phyloP scores from a whole-genome alignment of 169 alveolate genomes.

The Eimeria tenella region DNA sequence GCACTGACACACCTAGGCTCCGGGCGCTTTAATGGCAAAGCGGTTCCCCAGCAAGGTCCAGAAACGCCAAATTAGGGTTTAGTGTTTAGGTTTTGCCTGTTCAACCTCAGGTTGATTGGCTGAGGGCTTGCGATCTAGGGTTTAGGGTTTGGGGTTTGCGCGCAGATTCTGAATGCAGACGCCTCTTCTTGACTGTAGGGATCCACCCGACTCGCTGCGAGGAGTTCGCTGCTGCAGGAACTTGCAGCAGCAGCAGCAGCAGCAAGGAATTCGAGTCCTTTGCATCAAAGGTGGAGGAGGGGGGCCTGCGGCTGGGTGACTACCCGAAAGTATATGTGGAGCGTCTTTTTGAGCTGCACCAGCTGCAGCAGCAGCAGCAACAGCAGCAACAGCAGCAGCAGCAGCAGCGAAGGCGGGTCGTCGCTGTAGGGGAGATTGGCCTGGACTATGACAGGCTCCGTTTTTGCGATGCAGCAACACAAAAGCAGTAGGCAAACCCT shows the following conservation, averaged over 20 bases:
- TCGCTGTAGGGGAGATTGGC: slow-evolving; percentile 93
- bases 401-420: slow-evolving; percentile 86
- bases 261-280: not conserved
- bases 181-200: slow-evolving; percentile 91
- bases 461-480: slow-evolving; percentile 88
- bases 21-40: too few species aligned
- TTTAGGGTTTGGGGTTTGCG: slow-evolving; percentile 52
- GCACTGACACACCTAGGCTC: too few species aligned
- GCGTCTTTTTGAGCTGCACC: slow-evolving; percentile 22
- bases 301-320: slow-evolving; percentile 18
- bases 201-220: slow-evolving; percentile 93
- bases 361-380: slow-evolving; percentile 59
- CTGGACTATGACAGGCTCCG: slow-evolving; percentile 90
- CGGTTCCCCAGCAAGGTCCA: too few species aligned
- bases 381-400: slow-evolving; percentile 84
- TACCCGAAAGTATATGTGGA: slow-evolving; percentile 35
- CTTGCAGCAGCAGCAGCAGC: slow-evolving; percentile 8
- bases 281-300: not conserved
- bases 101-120: not conserved
- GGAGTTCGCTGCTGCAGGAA: slow-evolving; percentile 80
- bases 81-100: not conserved
- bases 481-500: slow-evolving; percentile 85
- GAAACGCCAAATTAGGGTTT: not conserved
- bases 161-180: slow-evolving; percentile 86
- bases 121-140: slow-evolving; percentile 15